Percentiles rank a stretch among this genome's conserved stretches.
Evolutionary conservation across 176 grass and related monocot genomes (phyloP).

Genomic region (Ampelocalamus luodianensis): DNA sequence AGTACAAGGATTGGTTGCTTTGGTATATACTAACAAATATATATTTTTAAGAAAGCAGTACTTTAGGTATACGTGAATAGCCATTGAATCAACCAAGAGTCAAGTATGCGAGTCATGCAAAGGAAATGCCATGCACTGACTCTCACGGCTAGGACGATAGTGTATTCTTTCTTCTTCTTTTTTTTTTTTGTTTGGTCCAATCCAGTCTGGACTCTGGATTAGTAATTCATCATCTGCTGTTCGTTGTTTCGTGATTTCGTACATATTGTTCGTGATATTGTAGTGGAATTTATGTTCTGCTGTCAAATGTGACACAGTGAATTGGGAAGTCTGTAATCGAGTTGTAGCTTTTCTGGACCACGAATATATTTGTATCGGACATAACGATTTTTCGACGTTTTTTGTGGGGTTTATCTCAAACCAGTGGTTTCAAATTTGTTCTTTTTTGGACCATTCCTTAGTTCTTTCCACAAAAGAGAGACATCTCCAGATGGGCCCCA

Average conservation of each 20-base stretch:
- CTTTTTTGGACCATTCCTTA: slow-evolving; percentile 2
- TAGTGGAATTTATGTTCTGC: background rate
- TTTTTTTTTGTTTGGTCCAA: background rate
- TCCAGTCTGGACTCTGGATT: background rate
- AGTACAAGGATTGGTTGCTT: background rate
- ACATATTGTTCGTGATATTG: no score
- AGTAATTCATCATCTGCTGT: background rate
- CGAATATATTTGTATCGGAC: background rate
- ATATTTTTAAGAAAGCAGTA: background rate
- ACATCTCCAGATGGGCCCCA: background rate
- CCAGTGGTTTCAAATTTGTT: slow-evolving; percentile 1
- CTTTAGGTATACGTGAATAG: slow-evolving; percentile 36
- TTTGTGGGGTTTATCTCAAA: slow-evolving; percentile 32
- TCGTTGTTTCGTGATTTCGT: background rate
- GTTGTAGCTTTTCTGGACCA: background rate
- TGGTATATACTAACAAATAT: background rate
- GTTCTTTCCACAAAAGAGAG: background rate
- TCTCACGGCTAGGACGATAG: background rate
- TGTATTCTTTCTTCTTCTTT: background rate
- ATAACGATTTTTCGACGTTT: background rate
- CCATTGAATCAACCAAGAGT: slow-evolving; percentile 34
- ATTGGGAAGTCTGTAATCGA: background rate
- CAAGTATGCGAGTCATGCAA: slow-evolving; percentile 14
- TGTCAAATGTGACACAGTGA: background rate
- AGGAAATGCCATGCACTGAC: background rate